phyloP scores from a whole-genome alignment of 331 rosid species.

The Erythrophleum ivorense region DNA sequence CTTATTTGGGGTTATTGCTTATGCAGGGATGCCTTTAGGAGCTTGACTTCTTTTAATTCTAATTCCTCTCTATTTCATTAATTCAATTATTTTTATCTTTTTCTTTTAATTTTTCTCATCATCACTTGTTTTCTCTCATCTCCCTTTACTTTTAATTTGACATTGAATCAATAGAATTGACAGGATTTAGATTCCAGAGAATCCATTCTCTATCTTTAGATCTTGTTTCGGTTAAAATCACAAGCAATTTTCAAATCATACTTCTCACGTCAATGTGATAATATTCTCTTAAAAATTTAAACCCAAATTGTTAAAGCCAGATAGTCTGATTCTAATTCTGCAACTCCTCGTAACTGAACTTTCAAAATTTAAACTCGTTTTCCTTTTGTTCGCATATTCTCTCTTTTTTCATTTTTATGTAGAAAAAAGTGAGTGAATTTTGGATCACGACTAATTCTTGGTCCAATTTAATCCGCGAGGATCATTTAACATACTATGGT shows the following conservation, averaged over 20 bases:
- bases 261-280: neutral
- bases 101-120: no score
- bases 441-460: neutral
- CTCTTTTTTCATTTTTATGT: neutral
- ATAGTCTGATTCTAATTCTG: neutral
- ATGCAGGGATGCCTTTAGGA: no score
- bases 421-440: neutral
- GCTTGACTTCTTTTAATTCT: no score
- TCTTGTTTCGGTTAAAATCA: neutral
- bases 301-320: neutral
- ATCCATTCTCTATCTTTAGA: no score
- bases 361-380: neutral
- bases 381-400: neutral
- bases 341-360: neutral
- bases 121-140: no score
- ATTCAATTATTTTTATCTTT: no score
- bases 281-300: no score
- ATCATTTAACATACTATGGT: neutral
- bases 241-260: neutral
- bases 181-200: no score
- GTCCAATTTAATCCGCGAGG: neutral
- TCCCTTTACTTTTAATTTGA: no score
- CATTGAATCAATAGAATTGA: no score
- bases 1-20: no score
- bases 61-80: no score